Base-by-base conservation (phyloP, 805 yeast species). In the Cyberlindnera bimundalis region DNA sequence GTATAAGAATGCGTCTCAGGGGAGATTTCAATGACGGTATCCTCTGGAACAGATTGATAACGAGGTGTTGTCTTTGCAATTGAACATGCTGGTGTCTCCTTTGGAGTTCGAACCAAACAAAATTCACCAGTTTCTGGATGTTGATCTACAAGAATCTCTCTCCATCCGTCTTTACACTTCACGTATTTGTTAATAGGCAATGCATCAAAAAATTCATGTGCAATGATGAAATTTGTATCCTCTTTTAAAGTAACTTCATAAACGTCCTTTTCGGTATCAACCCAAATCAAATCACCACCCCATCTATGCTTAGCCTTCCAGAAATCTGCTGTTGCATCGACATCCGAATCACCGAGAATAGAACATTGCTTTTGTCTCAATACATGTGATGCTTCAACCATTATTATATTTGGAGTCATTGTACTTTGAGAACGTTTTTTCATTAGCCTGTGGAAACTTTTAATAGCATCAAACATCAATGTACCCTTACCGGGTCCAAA, bases 401-500 rank as follows among this genome's bases (percentile, higher is more conserved):
- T 50, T 8, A 76, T 66, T 3, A 86, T 56, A 13, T 61, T 61
- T 15, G n/a, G n/a, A n/a, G 51, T 26, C 7, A 63, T 41, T 3
- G 61, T 49, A 16, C 11, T 15, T 2, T 41, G 48, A 14, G 68
- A 71, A 23, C 73, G 69, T 8, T 60, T 55, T 17, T 42, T 45
- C 14, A 60, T 44, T 31, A 78, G 62, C 38, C 63, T 67, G 37
- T 70, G 66, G 54, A 79, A 71, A 2, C 73, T 64, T 11, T 60
- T 59, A 46, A 86, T 56, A 33, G 76, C 63, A 55, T 87, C 96
- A 52, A 66, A 65, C 80, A 84, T 79, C 49, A 87, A 63, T 0
- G 95, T 84, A 2, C 96, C 96, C 50, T 73, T 70, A 5, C 96
- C 96, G 0, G 96, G 96, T 0, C 96, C 96, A 59, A 85, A 78